Percentiles rank a stretch among this genome's conserved stretches.
Evolutionary conservation across 768 basidiomycete genomes (phyloP).

Genomic region (Rhizopogon vulgaris): DNA sequence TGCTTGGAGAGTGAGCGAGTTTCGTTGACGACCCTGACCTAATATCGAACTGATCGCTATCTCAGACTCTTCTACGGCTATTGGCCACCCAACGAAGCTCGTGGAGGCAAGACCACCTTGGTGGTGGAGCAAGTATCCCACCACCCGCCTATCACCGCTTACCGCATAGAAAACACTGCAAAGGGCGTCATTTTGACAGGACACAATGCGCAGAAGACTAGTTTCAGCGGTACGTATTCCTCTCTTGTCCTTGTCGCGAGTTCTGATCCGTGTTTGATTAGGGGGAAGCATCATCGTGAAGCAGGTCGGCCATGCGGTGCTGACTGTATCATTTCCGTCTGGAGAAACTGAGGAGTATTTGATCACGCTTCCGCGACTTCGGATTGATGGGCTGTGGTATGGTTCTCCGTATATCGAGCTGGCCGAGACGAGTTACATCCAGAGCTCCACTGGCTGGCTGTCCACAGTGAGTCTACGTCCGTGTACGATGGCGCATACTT

Average conservation of each 20-base stretch:
- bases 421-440: slow-evolving; percentile 75
- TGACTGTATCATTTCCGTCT: slow-evolving; percentile 58
- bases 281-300: slow-evolving; percentile 79
- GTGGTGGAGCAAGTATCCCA: slow-evolving; percentile 96
- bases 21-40: neutral
- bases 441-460: slow-evolving; percentile 54
- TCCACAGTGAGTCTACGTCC: slow-evolving; percentile 34
- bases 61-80: slow-evolving; percentile 77
- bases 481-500: slow-evolving; percentile 6
- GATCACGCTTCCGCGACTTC: slow-evolving; percentile 85
- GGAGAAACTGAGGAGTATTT: slow-evolving; percentile 68
- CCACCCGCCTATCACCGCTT: slow-evolving; percentile 85
- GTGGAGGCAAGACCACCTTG: slow-evolving; percentile 75
- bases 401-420: slow-evolving; percentile 92
- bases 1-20: slow-evolving; percentile 76
- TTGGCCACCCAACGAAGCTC: slow-evolving; percentile 68
- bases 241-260: neutral
- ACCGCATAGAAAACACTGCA: slow-evolving; percentile 74
- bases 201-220: slow-evolving; percentile 94
- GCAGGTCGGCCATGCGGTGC: slow-evolving; percentile 89
- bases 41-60: neutral
- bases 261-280: slow-evolving; percentile 16
- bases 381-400: slow-evolving; percentile 92
- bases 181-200: slow-evolving; percentile 77
- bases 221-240: slow-evolving; percentile 60